phyloP scores from a whole-genome alignment of 305 asterid genomes.

The Fraxinus dipetala region DNA sequence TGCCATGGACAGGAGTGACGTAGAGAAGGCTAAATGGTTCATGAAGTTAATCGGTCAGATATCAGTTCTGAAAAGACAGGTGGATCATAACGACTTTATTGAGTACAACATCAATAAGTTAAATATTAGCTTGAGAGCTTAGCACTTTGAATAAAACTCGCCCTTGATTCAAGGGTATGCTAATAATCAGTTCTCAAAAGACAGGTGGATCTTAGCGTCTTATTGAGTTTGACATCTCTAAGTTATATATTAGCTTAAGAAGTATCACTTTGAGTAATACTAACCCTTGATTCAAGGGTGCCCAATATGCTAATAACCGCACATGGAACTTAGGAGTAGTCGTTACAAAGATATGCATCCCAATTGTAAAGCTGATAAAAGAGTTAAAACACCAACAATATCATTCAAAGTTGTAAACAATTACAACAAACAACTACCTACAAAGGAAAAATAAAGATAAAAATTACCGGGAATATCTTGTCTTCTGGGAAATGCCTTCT shows the following conservation, averaged over 20 bases:
- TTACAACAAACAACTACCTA: neutral
- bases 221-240: neutral
- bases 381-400: neutral
- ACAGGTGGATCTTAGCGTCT: neutral
- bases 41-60: neutral
- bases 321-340: neutral
- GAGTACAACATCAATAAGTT: neutral
- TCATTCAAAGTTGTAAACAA: neutral
- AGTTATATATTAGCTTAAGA: neutral
- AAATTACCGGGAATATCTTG: slow-evolving; percentile 21
- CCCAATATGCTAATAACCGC: neutral
- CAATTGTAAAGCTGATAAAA: neutral
- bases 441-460: neutral
- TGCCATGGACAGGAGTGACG: neutral
- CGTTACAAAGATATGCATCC: neutral
- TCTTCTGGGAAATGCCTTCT: slow-evolving; percentile 33
- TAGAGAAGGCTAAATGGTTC: neutral
- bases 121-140: neutral
- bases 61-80: neutral
- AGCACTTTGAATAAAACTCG: neutral
- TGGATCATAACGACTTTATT: neutral
- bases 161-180: neutral
- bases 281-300: neutral
- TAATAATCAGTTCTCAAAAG: neutral
- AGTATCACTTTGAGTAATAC: neutral